phyloP scores from a whole-genome alignment of 192 early-diverging fungal species.

The Umbelopsis ramanniana region DNA sequence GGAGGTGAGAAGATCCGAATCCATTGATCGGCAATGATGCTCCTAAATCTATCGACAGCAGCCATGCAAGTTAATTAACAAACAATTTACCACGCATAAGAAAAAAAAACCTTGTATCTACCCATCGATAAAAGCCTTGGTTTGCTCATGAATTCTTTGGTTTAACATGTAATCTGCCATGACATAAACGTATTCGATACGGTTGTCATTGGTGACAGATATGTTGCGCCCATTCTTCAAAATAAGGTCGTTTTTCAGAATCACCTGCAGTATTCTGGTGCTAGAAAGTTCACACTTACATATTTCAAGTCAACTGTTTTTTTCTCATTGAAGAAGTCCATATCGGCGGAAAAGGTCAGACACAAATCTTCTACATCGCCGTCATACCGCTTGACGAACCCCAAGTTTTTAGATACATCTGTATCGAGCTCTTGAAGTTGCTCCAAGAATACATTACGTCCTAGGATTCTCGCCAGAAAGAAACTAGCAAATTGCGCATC shows the following conservation, averaged over 20 bases:
- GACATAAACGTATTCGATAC: constrained; percentile 73
- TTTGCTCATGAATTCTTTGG: constrained; percentile 65
- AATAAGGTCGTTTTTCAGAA: background rate
- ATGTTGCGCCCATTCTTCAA: constrained; percentile 54
- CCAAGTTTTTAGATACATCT: constrained; percentile 55
- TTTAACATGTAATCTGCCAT: constrained; percentile 82
- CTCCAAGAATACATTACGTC: constrained; percentile 61
- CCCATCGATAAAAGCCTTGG: constrained; percentile 75
- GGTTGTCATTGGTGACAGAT: constrained; percentile 65
- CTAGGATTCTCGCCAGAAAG: constrained; percentile 59
- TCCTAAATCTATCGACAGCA: constrained; percentile 45
- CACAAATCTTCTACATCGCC: constrained; percentile 70
- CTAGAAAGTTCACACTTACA: constrained; percentile 16
- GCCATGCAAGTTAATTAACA: background rate
- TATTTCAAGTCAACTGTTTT: constrained; percentile 42
- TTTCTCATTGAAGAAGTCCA: constrained; percentile 58
- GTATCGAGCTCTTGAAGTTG: constrained; percentile 59
- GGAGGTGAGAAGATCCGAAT: constrained; percentile 85
- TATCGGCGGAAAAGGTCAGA: constrained; percentile 61
- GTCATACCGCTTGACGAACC: constrained; percentile 63
- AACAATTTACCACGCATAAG: constrained; percentile 16
- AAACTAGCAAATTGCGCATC: constrained; percentile 67
- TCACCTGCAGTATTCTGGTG: background rate
- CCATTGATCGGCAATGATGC: constrained; percentile 79
- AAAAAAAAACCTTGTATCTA: constrained; percentile 46